Evolutionary conservation across 169 alveolate genomes (phyloP).

Genomic region (Besnoitia besnoiti): DNA sequence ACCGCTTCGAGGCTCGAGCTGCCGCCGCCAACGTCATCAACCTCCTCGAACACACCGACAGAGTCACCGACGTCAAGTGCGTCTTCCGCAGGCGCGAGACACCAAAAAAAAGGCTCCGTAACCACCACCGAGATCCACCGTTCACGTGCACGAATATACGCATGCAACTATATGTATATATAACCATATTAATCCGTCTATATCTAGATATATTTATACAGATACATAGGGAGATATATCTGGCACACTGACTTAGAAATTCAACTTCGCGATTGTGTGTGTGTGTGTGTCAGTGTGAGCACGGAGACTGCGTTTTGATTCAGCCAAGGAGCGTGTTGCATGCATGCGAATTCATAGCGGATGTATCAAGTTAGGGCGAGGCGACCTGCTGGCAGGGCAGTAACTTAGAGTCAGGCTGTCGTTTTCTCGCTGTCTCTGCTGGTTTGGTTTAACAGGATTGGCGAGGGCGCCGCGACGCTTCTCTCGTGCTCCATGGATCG

Average conservation of each 20-base stretch:
- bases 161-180: neutral
- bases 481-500: conserved; percentile 74
- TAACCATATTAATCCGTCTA: neutral
- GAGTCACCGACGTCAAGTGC: conserved; percentile 69
- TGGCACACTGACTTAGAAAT: neutral
- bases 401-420: too few relatives aligned
- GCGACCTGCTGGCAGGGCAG: too few relatives aligned
- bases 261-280: neutral
- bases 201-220: too few relatives aligned
- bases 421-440: neutral
- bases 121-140: too few relatives aligned
- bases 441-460: conserved; percentile 60
- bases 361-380: too few relatives aligned
- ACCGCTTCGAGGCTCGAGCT: conserved; percentile 70
- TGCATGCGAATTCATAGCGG: neutral
- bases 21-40: conserved; percentile 62
- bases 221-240: neutral
- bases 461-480: conserved; percentile 69
- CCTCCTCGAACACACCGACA: conserved; percentile 71
- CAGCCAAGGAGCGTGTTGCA: too few relatives aligned
- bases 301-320: too few relatives aligned
- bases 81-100: neutral
- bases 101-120: too few relatives aligned
- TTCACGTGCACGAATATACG: neutral
- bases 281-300: neutral